These are phyloP conservation scores for Penicillium silybi DNA, from an alignment of 495 filamentous ascomycete species.

Conservation along the genomic window DNA sequence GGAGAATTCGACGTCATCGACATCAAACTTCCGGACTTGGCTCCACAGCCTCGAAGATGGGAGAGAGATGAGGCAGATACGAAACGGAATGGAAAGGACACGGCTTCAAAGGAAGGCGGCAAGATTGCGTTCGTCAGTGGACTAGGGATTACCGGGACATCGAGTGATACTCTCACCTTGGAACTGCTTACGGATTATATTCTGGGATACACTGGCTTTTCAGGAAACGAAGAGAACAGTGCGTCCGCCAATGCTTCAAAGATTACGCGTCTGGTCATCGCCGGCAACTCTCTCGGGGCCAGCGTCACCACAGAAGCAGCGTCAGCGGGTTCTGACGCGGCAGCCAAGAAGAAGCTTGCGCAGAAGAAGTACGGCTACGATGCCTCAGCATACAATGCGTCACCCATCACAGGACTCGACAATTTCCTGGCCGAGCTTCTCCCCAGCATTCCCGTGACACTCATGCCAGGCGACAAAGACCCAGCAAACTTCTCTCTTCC, in stretches of 20 bases:
- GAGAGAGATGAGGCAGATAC: slow-evolving; percentile 43
- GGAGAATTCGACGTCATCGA: slow-evolving; percentile 93
- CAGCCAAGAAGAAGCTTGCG: slow-evolving; percentile 40
- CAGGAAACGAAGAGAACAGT: slow-evolving; percentile 43
- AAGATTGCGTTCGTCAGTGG: slow-evolving; percentile 91
- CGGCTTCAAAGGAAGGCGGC: slow-evolving; percentile 43
- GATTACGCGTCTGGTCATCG: slow-evolving; percentile 84
- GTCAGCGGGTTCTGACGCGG: slow-evolving; percentile 19
- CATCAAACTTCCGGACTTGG: slow-evolving; percentile 78
- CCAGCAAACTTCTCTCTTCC: slow-evolving; percentile 77
- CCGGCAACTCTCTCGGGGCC: slow-evolving; percentile 78
- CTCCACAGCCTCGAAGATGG: slow-evolving; percentile 78
- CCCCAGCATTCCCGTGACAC: slow-evolving; percentile 73
- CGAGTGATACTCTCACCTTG: slow-evolving; percentile 65
- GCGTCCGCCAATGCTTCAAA: slow-evolving; percentile 43
- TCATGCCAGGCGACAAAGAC: slow-evolving; percentile 71
- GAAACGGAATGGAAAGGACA: slow-evolving; percentile 7
- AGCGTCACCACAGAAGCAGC: slow-evolving; percentile 37
- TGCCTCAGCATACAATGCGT: slow-evolving; percentile 75
- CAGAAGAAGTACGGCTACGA: slow-evolving; percentile 95
- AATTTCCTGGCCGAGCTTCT: slow-evolving; percentile 75
- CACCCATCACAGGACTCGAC: slow-evolving; percentile 79
- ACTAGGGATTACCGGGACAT: slow-evolving; percentile 71
- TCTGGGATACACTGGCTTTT: slow-evolving; percentile 69
- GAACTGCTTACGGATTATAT: slow-evolving; percentile 84